Conservation (phyloP, 164 flowering plant species). For the Chimonanthus praecox region DNA sequence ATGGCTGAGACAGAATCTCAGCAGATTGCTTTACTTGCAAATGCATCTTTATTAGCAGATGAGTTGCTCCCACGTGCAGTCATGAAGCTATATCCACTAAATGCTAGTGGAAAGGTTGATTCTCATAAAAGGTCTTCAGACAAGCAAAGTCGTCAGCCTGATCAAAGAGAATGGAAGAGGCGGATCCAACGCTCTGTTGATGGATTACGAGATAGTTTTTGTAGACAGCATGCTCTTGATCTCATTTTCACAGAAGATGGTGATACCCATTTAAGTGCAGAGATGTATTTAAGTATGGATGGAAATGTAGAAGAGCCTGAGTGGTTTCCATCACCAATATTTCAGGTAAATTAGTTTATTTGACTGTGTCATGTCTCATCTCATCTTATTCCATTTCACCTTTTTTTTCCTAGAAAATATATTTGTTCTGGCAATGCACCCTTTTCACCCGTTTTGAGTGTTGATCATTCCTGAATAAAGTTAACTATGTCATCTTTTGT, state of each 20-base stretch:
- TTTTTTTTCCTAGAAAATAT: not conserved
- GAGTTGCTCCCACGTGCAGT: slow-evolving; percentile 96
- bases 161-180: slow-evolving; percentile 93
- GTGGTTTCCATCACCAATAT: slow-evolving; percentile 91
- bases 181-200: slow-evolving; percentile 79
- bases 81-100: slow-evolving; percentile 57
- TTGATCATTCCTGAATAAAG: not conserved
- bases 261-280: slow-evolving; percentile 75
- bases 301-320: slow-evolving; percentile 64
- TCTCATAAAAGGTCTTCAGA: slow-evolving; percentile 51
- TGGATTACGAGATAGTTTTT: slow-evolving; percentile 76
- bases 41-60: slow-evolving; percentile 88
- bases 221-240: slow-evolving; percentile 93
- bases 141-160: slow-evolving; percentile 77
- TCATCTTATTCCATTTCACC: no score
- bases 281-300: slow-evolving; percentile 77
- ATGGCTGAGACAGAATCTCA: slow-evolving; percentile 93
- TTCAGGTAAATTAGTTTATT: slow-evolving; percentile 51
- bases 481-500: no score
- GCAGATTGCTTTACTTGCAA: slow-evolving; percentile 86
- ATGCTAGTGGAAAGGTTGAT: slow-evolving; percentile 45
- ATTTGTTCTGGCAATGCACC: not conserved
- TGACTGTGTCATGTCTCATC: no score
- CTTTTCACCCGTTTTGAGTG: no score
- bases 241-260: slow-evolving; percentile 93